A percentile compares a stretch with the other conserved stretches of the same genome.
Evolutionary conservation across 2,329 filamentous ascomycete genomes (phyloP).

Genomic region (Aspergillus neotritici): DNA sequence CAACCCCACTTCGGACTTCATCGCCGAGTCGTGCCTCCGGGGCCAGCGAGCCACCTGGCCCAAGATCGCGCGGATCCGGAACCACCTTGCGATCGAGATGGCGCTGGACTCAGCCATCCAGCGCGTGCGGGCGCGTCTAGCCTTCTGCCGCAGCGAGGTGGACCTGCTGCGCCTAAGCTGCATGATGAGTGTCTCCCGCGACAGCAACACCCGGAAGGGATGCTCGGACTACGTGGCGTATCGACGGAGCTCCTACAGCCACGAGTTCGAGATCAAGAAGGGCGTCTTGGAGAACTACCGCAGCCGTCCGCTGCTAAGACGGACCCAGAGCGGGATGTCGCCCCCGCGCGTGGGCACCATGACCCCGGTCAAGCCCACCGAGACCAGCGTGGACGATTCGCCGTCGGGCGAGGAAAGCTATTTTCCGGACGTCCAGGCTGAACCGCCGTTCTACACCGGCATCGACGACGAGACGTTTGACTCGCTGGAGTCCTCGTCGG

Average conservation of each 20-base stretch:
- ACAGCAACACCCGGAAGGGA: slow-evolving; percentile 18
- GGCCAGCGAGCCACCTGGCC: slow-evolving; percentile 91
- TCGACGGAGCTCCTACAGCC: slow-evolving; percentile 29
- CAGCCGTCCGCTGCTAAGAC: slow-evolving; percentile 9
- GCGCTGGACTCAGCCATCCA: slow-evolving; percentile 53
- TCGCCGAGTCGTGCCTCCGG: slow-evolving; percentile 68
- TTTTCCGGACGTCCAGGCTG: too few relatives aligned
- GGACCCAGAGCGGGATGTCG: slow-evolving; percentile 15
- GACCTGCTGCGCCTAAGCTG: slow-evolving; percentile 13
- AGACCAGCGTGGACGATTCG: too few relatives aligned
- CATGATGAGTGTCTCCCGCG: slow-evolving; percentile 16
- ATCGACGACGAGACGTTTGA: too few relatives aligned
- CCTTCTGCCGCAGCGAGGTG: slow-evolving; percentile 27
- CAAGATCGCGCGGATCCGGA: slow-evolving; percentile 75
- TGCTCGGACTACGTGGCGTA: slow-evolving; percentile 6
- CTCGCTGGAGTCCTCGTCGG: too few relatives aligned
- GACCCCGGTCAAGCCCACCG: too few relatives aligned
- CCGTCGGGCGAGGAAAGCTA: too few relatives aligned
- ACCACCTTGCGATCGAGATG: slow-evolving; percentile 82
- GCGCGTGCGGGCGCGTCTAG: slow-evolving; percentile 36
- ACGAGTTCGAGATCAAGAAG: slow-evolving; percentile 23
- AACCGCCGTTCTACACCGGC: too few relatives aligned
- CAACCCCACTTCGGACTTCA: slow-evolving; percentile 82
- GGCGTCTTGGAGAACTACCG: slow-evolving; percentile 2
- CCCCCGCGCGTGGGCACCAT: background rate